A percentile compares a stretch with the other conserved stretches of the same genome.
phyloP scores from a whole-genome alignment of 352 stramenopile genomes.

The Phytophthora pisi region DNA sequence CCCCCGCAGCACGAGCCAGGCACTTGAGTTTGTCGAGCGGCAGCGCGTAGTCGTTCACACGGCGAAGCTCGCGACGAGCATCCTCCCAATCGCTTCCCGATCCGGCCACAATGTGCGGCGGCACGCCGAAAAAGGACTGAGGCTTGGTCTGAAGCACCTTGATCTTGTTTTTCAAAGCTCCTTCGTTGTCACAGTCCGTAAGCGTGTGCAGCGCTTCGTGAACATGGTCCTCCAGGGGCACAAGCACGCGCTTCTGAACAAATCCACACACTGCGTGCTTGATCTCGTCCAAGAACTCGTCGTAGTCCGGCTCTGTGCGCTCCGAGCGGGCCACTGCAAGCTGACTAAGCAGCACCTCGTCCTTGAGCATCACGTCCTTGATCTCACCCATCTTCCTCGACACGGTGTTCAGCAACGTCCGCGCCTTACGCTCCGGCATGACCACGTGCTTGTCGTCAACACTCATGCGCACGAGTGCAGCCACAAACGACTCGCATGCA shows the following conservation, averaged over 20 bases:
- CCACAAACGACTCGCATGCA: slow-evolving; percentile 48
- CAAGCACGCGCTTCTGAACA: slow-evolving; percentile 57
- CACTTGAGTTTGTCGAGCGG: slow-evolving; percentile 78
- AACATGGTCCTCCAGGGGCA: slow-evolving; percentile 68
- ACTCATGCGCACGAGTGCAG: slow-evolving; percentile 42
- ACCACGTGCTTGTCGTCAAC: slow-evolving; percentile 42
- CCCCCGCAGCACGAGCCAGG: slow-evolving; percentile 60
- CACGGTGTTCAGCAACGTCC: slow-evolving; percentile 53
- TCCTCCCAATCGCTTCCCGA: slow-evolving; percentile 64
- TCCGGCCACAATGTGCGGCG: slow-evolving; percentile 40
- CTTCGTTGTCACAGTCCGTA: slow-evolving; percentile 53
- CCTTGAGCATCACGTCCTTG: slow-evolving; percentile 52
- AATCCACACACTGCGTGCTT: slow-evolving; percentile 57
- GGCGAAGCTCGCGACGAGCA: slow-evolving; percentile 53
- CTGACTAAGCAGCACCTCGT: slow-evolving; percentile 44
- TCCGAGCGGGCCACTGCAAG: slow-evolving; percentile 39
- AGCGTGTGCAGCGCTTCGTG: slow-evolving; percentile 61
- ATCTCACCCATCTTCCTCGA: slow-evolving; percentile 60
- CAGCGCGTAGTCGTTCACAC: slow-evolving; percentile 62
- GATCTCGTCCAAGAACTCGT: slow-evolving; percentile 68
- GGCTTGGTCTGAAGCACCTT: slow-evolving; percentile 58
- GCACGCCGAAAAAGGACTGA: slow-evolving; percentile 62
- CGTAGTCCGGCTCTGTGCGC: slow-evolving; percentile 50
- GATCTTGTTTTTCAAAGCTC: slow-evolving; percentile 55
- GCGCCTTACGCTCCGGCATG: slow-evolving; percentile 52